Evolutionary conservation across 345 rosid species (phyloP), one percentile per base, ranked within the genome.

Genomic region (Boechera stricta): DNA sequence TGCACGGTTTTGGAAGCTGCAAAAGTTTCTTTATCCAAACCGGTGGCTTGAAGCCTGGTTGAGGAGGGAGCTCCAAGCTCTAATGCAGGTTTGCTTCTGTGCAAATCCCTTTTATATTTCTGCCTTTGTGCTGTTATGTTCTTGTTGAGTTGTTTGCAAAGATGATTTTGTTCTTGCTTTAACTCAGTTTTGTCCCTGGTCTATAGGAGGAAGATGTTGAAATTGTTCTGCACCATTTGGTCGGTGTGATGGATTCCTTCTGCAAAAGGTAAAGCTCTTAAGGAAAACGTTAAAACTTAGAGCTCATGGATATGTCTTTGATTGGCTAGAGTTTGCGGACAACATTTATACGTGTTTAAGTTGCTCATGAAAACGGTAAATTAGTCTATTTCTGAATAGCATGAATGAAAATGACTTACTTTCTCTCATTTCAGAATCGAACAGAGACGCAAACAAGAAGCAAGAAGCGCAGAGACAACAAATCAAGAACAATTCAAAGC

Each of bases 51-150:
- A 81, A 32, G 60, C 75, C 48, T 92, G 98, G 98, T 72, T 90
- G 85, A 88, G 71, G 83, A 90, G 97, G 66, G 98, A 94, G 83
- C 77, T 89, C 72, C 98, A 94, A 77, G 88, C 98, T 82, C 77
- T 92, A 32, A 81, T 89, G 86, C 95, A 89, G 93, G 98, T 72
- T 56, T 18, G 13, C 26, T 24, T 69, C 24, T 56, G 16, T 29
- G 7, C 21, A 31, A 8, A 18, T 13, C 29, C 41, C 3, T 3
- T 28, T 5, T 7, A 48, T 47, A 28, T 21, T 32, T 4, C 9
- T 6, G 2, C 29, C 6, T 71, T 71, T 11, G 1, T 38, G 48
- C 11, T 77, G 10, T 71, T 54, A 47, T 12, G 26, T n/a, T 26
- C 35, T 10, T 24, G 42, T 38, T 48, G 35, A 48, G 8, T 11